Evolutionary conservation across 2,329 filamentous ascomycete genomes (phyloP), one percentile per base, ranked within the genome.

Genomic region (Dothideomycetes sp.): DNA sequence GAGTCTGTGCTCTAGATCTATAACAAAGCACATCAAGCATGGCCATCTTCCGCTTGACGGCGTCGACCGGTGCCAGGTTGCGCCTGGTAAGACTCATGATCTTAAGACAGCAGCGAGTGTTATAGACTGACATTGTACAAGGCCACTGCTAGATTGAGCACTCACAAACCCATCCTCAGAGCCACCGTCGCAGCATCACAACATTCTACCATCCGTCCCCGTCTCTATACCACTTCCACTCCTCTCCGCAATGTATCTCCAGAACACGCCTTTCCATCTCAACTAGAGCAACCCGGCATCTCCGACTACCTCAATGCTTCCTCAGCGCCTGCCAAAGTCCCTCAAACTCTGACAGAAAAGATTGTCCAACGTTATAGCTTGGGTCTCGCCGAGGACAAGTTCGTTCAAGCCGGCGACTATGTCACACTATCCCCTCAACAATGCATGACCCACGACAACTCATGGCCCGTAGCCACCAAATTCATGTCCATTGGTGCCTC

Each of bases 281-380:
- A 82, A 56, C 67, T 76, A 42, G 71, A 81, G 45, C 73, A 73
- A 47, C 61, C 72, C 2, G 54, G 63, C 4, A 66, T 86, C 12
- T 76, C 83, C 52, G 79, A 86, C 45, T 74, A 94, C 47, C 77
- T 93, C 49, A 78, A 82, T 28, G 50, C 49, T 16, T 74, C 59
- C 33, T 55, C 61, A 13, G 58, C 55, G 25, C 52, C 66, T 19
- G 57, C 61, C 17, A 52, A 54, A 13, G 61, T 63, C 2, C 74
- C 84, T 0, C 87, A 94, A 63, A 95, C 84, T 3, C 64, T 94
- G 37, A 91, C 84, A 3, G 88, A 95, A 61, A 94, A 94, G 69
- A 94, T 95, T 45, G 80, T 94, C 0, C 88, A 95, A 60, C 65
- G 72, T 12, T 81, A 94, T 61, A 74, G 85, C 1, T 71, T 87